phyloP scores from a whole-genome alignment of 129 eudicot genomes.

The Chrysanthemum lavandulifolium region DNA sequence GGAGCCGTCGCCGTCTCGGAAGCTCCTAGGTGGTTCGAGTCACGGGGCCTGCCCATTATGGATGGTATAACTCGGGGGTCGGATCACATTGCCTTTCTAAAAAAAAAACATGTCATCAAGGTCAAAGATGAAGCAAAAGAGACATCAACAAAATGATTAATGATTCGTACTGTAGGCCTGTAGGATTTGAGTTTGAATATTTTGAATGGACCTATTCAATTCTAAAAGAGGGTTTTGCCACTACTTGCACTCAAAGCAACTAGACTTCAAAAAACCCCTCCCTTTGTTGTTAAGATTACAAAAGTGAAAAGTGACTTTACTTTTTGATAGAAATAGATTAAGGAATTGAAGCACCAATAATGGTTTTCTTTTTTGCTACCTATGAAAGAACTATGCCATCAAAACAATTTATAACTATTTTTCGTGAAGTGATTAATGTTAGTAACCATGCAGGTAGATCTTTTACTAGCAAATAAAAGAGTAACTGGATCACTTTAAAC shows the following conservation, averaged over 20 bases:
- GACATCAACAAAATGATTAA: slow-evolving; percentile 12
- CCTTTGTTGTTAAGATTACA: slow-evolving; percentile 36
- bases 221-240: slow-evolving; percentile 25
- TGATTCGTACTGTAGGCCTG: background rate
- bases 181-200: slow-evolving; percentile 14
- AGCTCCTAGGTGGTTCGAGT: too few species aligned
- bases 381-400: too few species aligned
- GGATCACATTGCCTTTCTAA: too few species aligned
- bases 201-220: slow-evolving; percentile 25
- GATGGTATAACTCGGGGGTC: too few species aligned
- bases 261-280: slow-evolving; percentile 25
- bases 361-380: background rate
- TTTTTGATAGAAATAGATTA: slow-evolving; percentile 12
- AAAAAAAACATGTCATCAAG: slow-evolving; percentile 33
- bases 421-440: too few species aligned
- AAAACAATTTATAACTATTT: too few species aligned
- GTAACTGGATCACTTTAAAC: background rate
- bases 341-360: slow-evolving; percentile 8
- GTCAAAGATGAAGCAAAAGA: slow-evolving; percentile 29
- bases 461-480: background rate
- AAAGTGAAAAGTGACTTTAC: slow-evolving; percentile 32
- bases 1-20: too few species aligned
- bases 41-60: too few species aligned
- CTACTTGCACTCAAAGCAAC: slow-evolving; percentile 36
- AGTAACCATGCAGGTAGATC: background rate